Evolutionary conservation across 2,329 filamentous ascomycete genomes (phyloP).

Genomic region (Penicillium fuscoglaucum): DNA sequence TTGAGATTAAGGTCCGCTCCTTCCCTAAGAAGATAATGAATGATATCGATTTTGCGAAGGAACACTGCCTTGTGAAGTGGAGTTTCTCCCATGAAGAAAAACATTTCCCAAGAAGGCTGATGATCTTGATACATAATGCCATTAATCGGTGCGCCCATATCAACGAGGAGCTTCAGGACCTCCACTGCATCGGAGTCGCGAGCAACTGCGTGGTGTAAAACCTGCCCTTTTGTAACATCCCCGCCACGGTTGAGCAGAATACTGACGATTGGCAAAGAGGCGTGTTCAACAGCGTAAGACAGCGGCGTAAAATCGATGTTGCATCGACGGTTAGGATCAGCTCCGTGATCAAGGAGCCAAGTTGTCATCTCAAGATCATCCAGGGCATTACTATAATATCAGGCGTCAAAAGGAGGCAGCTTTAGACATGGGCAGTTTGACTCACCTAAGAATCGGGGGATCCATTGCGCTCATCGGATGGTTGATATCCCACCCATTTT

Average conservation of each 20-base stretch:
- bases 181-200: conserved; percentile 16
- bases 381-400: conserved; percentile 19
- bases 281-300: conserved; percentile 24
- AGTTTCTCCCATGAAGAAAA: background rate
- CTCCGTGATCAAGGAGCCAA: conserved; percentile 31
- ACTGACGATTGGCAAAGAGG: conserved; percentile 20
- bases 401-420: background rate
- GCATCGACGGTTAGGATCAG: conserved; percentile 29
- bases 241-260: conserved; percentile 22
- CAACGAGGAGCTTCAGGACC: conserved; percentile 21
- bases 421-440: background rate
- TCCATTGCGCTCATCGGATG: conserved; percentile 19
- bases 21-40: background rate
- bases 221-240: conserved; percentile 24
- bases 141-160: conserved; percentile 22
- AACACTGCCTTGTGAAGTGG: background rate
- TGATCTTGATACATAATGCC: conserved; percentile 24
- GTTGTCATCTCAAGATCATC: conserved; percentile 24
- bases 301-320: conserved; percentile 27
- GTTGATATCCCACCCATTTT: conserved; percentile 25
- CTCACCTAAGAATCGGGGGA: conserved; percentile 26
- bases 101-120: conserved; percentile 14
- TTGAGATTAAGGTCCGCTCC: background rate
- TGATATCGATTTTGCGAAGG: background rate
- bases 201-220: conserved; percentile 24